Percentiles rank a stretch among this genome's conserved stretches.
phyloP scores from a whole-genome alignment of 2,329 filamentous ascomycete genomes.

The Trichophaea hybrida region DNA sequence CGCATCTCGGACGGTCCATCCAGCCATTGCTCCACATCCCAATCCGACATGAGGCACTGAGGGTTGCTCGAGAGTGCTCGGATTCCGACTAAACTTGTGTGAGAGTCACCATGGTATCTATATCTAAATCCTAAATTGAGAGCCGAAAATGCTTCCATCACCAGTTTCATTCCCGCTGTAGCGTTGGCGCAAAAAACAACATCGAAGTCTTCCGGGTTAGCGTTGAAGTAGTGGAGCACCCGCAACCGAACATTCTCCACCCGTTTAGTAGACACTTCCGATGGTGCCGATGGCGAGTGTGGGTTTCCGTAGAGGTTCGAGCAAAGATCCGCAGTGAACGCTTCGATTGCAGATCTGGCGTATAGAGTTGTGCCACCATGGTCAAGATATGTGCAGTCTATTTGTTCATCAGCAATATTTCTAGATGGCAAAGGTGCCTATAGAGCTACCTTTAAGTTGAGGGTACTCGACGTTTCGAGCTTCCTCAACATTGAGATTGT shows the following conservation, averaged over 20 bases:
- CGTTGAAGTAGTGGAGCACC: conserved; percentile 44
- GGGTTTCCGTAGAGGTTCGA: conserved; percentile 52
- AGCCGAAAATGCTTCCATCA: conserved; percentile 43
- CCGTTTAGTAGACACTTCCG: conserved; percentile 42
- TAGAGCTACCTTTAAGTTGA: conserved; percentile 31
- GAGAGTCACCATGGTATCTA: conserved; percentile 46
- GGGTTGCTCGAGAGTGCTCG: conserved; percentile 53
- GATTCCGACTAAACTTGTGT: conserved; percentile 54
- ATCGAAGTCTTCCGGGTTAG: conserved; percentile 45
- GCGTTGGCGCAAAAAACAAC: conserved; percentile 49
- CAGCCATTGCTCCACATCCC: conserved; percentile 52
- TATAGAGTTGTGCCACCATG: conserved; percentile 46
- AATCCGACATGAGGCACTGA: conserved; percentile 49
- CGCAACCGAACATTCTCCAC: conserved; percentile 43
- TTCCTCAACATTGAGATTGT: conserved; percentile 30
- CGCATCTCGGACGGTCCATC: conserved; percentile 1
- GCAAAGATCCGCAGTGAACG: conserved; percentile 43
- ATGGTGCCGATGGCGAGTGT: conserved; percentile 49
- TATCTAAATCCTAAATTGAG: conserved; percentile 40
- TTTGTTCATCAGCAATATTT: not conserved
- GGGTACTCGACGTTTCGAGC: conserved; percentile 34
- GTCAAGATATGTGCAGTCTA: conserved; percentile 39
- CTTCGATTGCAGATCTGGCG: conserved; percentile 42
- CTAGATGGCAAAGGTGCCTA: no score
- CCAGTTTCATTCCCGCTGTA: conserved; percentile 48